A percentile compares a stretch with the other conserved stretches of the same genome.
Evolutionary conservation across 169 alveolate species (phyloP).

Genomic region (Plasmodium gaboni): DNA sequence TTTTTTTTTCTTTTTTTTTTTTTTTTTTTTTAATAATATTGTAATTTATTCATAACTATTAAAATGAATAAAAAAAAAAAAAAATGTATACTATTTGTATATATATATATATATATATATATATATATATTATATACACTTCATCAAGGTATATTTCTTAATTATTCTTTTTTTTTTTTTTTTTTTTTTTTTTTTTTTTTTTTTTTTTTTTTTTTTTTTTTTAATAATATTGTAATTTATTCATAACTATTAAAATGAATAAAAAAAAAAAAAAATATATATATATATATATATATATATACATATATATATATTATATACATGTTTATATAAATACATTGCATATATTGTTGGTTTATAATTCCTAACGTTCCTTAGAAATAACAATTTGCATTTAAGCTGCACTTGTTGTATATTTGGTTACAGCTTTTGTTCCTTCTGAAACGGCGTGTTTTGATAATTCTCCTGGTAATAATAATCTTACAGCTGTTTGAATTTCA

Average conservation of each 20-base stretch:
- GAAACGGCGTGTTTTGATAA: conserved; percentile 99
- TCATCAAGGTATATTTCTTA: no score
- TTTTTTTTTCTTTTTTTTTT: conserved; percentile 34
- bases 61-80: no score
- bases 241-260: neutral
- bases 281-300: conserved; percentile 19
- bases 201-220: neutral
- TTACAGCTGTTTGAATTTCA: conserved; percentile 99
- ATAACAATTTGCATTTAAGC: conserved; percentile 76
- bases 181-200: neutral
- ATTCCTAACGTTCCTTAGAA: no score
- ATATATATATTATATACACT: neutral
- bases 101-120: conserved; percentile 17
- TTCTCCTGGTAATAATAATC: conserved; percentile 99
- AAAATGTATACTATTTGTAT: conserved; percentile 11
- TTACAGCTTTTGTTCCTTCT: conserved; percentile 99
- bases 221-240: conserved; percentile 15
- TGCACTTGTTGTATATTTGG: conserved; percentile 96
- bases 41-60: no score
- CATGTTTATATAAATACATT: no score
- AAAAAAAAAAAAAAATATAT: neutral
- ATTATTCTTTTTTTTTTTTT: no score
- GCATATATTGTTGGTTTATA: no score
- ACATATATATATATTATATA: neutral
- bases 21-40: neutral